phyloP scores from a whole-genome alignment of 192 early-diverging fungal species.

The Rhizophagus clarus region DNA sequence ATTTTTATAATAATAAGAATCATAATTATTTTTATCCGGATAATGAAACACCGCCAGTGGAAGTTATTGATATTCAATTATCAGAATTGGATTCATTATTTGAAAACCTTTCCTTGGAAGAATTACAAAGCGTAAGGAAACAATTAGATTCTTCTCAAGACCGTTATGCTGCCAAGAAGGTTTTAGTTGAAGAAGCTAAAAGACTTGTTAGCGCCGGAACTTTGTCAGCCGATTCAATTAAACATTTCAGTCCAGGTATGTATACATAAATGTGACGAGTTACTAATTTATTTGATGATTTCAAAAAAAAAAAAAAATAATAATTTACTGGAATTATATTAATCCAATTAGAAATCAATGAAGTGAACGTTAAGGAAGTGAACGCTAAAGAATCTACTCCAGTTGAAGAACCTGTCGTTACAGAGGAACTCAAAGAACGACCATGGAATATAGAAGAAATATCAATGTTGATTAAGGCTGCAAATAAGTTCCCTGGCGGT shows the following conservation, averaged over 20 bases:
- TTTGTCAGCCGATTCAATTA: conserved; percentile 35
- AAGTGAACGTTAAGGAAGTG: conserved; percentile 19
- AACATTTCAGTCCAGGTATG: conserved; percentile 43
- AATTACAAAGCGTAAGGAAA: conserved; percentile 37
- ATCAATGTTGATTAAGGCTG: conserved; percentile 74
- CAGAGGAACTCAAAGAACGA: conserved; percentile 26
- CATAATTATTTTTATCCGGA: conserved; percentile 46
- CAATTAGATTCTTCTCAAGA: conserved; percentile 35
- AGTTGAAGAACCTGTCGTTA: background rate
- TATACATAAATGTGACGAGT: background rate
- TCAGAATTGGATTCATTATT: conserved; percentile 60
- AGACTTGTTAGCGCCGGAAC: conserved; percentile 38
- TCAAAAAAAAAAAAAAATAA: too few species aligned
- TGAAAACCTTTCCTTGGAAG: conserved; percentile 51
- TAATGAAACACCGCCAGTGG: conserved; percentile 29
- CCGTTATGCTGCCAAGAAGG: conserved; percentile 37
- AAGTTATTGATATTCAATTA: conserved; percentile 41
- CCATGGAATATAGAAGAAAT: conserved; percentile 74
- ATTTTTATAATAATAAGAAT: conserved; percentile 25
- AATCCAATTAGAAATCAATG: conserved; percentile 29
- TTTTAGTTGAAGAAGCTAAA: conserved; percentile 34
- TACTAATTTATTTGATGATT: background rate
- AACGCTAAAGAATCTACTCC: background rate
- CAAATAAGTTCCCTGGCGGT: conserved; percentile 81
- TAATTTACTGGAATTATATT: too few species aligned